Evolutionary conservation across 495 filamentous ascomycete species (phyloP), one percentile per base, ranked within the genome.

Genomic region (Staphylotrichum longicolle): DNA sequence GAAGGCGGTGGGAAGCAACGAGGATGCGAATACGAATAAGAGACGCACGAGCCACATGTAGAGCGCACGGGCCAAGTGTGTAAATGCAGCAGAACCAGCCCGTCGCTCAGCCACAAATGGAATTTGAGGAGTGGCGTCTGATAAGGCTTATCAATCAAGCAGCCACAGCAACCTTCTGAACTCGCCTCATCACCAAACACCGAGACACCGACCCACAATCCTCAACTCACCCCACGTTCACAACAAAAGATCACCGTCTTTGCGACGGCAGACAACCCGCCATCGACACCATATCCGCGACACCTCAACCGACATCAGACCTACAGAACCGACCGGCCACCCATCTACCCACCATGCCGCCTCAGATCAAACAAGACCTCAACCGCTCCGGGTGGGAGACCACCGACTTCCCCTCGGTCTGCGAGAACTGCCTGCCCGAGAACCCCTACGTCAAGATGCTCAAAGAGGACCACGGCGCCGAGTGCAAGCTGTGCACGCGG

Each of bases 361-460:
- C 81, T n/a, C 81, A 83, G 63, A 84, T 97, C 74, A 98, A 98
- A 77, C 91, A 96, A 74, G 94, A 98, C 70, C 82, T 98, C 35
- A 98, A 98, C 78, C 86, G 95, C 51, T 93, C 92, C 3, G 94
- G 94, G 39, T 95, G 91, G 90, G 94, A 98, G 75, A 87, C 89
- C 39, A 96, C 94, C 32, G 92, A 89, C 77, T 88, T 88, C 71
- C 86, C 85, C 39, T 85, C 83, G 5, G 81, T 88, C 44, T 86
- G 83, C 73, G 83, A 85, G 64, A 80, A 77, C 71, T 98, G 95
- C 72, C 86, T 98, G 5, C 93, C 94, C 41, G 91, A 95, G 60
- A 98, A 98, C 70, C 94, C 92, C 5, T 98, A 96, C 74, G 94
- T 98, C 47, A 93, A 97, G 74, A 97, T 98, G 92, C 80, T 98